These are phyloP conservation scores for Fusarium euwallaceae DNA, from an alignment of 2,329 filamentous ascomycete genomes.

Conservation along the genomic window DNA sequence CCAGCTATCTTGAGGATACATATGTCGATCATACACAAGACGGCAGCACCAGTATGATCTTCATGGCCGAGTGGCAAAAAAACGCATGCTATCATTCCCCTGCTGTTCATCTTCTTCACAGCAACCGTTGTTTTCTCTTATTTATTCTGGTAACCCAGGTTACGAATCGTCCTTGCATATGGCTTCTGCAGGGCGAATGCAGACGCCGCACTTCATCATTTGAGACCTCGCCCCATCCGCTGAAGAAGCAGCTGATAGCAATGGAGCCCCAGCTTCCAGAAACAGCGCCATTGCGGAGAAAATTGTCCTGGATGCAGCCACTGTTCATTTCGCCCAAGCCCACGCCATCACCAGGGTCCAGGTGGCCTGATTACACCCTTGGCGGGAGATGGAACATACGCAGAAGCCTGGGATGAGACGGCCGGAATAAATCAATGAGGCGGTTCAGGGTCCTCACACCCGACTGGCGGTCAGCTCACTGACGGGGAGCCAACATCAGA, in stretches of 20 bases:
- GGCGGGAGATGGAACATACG: constrained; percentile 1
- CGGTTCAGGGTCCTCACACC: not conserved
- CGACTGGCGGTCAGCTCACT: not conserved
- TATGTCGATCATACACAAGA: constrained; percentile 18
- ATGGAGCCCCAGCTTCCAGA: not conserved
- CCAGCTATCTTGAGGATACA: constrained; percentile 8
- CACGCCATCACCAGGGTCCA: not conserved
- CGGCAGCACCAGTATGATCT: not conserved
- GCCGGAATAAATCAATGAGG: not conserved
- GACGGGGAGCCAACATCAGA: not conserved
- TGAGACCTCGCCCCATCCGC: constrained; percentile 9
- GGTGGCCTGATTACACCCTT: constrained; percentile 10
- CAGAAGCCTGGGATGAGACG: not conserved
- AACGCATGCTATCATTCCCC: not conserved
- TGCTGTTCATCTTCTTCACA: not conserved
- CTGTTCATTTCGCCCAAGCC: not conserved
- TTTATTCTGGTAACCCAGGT: not conserved
- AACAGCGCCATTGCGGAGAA: constrained; percentile 9
- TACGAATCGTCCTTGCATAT: not conserved
- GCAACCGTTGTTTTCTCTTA: not conserved
- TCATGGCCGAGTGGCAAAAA: not conserved
- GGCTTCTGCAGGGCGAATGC: not conserved
- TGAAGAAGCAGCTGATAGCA: constrained; percentile 10
- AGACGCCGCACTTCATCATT: not conserved
- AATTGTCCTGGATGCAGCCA: not conserved